Conservation (phyloP, 177 flowering plant species). For the Vitis hybrid region DNA sequence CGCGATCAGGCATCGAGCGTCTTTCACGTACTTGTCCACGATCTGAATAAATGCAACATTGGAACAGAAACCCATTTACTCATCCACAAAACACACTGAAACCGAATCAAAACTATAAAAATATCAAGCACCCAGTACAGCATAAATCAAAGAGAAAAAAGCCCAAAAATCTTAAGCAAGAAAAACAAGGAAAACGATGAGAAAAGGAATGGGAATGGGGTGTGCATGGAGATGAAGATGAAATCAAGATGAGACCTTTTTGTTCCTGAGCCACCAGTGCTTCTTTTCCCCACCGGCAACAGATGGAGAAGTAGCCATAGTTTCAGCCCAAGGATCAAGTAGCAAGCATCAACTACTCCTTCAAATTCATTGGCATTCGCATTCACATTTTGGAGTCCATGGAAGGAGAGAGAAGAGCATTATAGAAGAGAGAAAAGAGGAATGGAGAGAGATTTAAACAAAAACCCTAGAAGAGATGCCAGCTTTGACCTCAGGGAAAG, state of each 20-base stretch:
- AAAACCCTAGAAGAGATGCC: conserved; percentile 35
- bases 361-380: background rate
- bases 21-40: conserved; percentile 73
- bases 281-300: conserved; percentile 53
- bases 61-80: conserved; percentile 1
- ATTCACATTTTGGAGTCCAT: background rate
- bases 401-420: conserved; percentile 1
- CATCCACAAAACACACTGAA: background rate
- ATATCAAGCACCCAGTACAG: background rate
- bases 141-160: background rate
- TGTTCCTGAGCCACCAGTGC: conserved; percentile 90
- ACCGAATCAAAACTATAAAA: background rate
- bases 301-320: conserved; percentile 55
- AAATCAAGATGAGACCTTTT: conserved; percentile 47
- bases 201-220: too few relatives aligned
- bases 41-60: conserved; percentile 42
- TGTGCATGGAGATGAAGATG: background rate
- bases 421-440: conserved; percentile 3
- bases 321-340: conserved; percentile 13
- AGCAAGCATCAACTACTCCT: conserved; percentile 17
- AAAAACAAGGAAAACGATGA: background rate
- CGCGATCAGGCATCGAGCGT: conserved; percentile 65
- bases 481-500: conserved; percentile 72
- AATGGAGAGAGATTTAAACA: conserved; percentile 9
- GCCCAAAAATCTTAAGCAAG: background rate